Evolutionary conservation across 306 rosid species (phyloP), one percentile per base, ranked within the genome.

Genomic region (Canavalia ensiformis): DNA sequence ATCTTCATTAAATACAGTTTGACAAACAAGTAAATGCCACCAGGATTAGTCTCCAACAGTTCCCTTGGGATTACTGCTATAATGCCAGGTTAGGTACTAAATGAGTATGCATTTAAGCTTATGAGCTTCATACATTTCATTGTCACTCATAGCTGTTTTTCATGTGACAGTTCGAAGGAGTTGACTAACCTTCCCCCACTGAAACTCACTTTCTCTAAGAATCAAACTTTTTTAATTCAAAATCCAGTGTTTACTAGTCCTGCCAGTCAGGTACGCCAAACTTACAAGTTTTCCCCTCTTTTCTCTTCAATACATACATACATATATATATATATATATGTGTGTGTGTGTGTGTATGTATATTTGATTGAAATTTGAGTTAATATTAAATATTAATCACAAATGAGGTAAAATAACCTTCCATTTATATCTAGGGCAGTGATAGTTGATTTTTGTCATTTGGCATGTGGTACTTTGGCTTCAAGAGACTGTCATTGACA

Each of bases 31-130:
- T 88, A 60, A 87, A 85, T 77, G 85, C 90, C 57, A 78, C 91
- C 30, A 84, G 90, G 72, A 69, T 79, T 75, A 29, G 2, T 34
- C 34, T 29, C 60, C 80, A 18, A 64, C 13, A 72, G 8, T 11
- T n/a, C 8, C 65, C 81, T 42, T 91, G 84, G 88, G 89, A 84
- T 11, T 89, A 86, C 84, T 91, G 95, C 84, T 89, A 91, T 42
- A 86, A 88, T 63, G 78, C 52, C 66, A 90, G 92, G 90, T 90
- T 37, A 34, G 78, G 51, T 68, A 25, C 71, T 44, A 74, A 55
- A 54, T 34, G 39, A 81, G 57, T 35, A 0, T 49, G 65, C 10
- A 6, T 46, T 44, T 69, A 45, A 41, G 52, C 49, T 51, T 56
- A 41, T 30, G 51, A 25, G 10, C 62, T 68, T 63, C 79, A 54